Conservation (phyloP, 208 protist species). For the Trichomonas gallinae region DNA sequence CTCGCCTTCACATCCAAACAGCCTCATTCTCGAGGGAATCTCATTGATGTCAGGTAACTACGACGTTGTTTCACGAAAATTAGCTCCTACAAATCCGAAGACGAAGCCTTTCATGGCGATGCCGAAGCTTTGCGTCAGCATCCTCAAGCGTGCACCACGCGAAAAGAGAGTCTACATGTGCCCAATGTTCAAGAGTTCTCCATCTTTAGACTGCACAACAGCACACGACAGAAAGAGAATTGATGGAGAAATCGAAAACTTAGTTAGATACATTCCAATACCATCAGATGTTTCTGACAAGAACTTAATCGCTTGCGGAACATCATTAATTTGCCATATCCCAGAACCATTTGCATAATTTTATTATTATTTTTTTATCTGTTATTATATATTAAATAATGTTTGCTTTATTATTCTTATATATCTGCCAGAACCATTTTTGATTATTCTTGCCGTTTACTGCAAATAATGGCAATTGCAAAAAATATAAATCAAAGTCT, state of each 20-base stretch:
- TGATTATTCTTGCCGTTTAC: too few species aligned
- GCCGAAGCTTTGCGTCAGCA: neutral
- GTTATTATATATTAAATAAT: neutral
- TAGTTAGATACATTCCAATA: neutral
- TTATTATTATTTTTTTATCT: neutral
- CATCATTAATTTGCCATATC: neutral
- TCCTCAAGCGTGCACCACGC: neutral
- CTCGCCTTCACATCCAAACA: neutral
- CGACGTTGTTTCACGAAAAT: neutral
- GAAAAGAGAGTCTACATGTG: neutral
- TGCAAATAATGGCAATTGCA: too few species aligned
- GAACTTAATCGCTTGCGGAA: neutral
- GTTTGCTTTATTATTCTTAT: too few species aligned
- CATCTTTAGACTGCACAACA: neutral
- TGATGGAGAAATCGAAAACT: slow-evolving; percentile 5
- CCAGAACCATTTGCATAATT: neutral
- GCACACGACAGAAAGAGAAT: neutral
- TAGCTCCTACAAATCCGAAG: too few species aligned
- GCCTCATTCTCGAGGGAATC: neutral
- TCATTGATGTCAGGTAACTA: neutral
- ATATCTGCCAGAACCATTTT: too few species aligned
- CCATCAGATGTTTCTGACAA: neutral
- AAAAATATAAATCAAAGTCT: too few species aligned
- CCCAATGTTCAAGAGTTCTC: neutral
- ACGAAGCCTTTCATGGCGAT: neutral